Conservation (phyloP, 1,139 yeast species). For the Taphrina sp. region DNA sequence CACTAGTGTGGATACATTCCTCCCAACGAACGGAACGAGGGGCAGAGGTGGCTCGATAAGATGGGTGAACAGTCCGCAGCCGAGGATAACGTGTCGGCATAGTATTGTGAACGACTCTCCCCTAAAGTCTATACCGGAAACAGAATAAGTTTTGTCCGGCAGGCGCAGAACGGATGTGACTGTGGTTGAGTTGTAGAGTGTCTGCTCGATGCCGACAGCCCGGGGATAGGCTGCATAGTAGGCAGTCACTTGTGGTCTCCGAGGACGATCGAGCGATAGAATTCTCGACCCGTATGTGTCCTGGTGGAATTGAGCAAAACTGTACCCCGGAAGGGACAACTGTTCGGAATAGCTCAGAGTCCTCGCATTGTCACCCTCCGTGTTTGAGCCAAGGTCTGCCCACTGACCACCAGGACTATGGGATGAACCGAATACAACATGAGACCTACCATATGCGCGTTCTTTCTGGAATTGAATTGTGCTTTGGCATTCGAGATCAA, state of each 20-base stretch:
- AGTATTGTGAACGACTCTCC: slow-evolving; percentile 21
- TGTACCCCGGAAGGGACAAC: slow-evolving; percentile 44
- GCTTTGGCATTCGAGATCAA: slow-evolving; percentile 33
- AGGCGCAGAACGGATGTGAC: slow-evolving; percentile 27
- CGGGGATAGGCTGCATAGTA: slow-evolving; percentile 42
- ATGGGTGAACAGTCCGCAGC: slow-evolving; percentile 43
- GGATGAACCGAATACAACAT: slow-evolving; percentile 42
- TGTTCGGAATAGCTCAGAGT: slow-evolving; percentile 45
- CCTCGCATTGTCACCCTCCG: slow-evolving; percentile 34
- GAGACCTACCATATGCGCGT: slow-evolving; percentile 35
- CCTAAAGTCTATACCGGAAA: background rate
- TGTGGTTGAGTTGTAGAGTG: slow-evolving; percentile 32
- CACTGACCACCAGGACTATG: slow-evolving; percentile 45
- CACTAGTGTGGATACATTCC: background rate
- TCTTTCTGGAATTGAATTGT: slow-evolving; percentile 41
- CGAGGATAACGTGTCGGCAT: slow-evolving; percentile 41
- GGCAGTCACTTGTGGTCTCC: slow-evolving; percentile 41
- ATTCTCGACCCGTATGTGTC: slow-evolving; percentile 35
- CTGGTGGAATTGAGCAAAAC: slow-evolving; percentile 41
- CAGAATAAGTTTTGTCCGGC: background rate
- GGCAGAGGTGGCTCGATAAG: slow-evolving; percentile 37
- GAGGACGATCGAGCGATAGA: slow-evolving; percentile 42
- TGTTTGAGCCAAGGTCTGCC: slow-evolving; percentile 38
- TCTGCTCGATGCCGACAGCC: slow-evolving; percentile 39
- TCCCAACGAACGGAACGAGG: slow-evolving; percentile 24